Conservation (phyloP, 805 yeast genomes). For the Candida qinlingensis region DNA sequence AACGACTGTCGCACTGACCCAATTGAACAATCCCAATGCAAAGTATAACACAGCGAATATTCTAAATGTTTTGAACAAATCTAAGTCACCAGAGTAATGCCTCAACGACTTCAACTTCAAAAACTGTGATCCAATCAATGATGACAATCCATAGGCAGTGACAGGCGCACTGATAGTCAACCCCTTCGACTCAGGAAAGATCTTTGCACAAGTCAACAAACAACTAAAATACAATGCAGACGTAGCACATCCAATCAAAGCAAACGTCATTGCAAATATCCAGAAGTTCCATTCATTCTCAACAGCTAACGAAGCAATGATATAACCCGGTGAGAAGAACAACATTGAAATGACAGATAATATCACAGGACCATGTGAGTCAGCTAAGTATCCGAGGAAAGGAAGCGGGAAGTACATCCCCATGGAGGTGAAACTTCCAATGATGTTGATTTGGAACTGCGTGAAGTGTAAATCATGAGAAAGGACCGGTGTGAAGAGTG, state of each 20-base stretch:
- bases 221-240: constrained; percentile 68
- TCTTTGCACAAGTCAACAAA: constrained; percentile 74
- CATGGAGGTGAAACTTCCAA: constrained; percentile 66
- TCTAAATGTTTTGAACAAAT: constrained; percentile 47
- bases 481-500: constrained; percentile 72
- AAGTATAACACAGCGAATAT: constrained; percentile 50
- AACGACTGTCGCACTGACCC: constrained; percentile 60
- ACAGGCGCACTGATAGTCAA: constrained; percentile 86
- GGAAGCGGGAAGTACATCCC: constrained; percentile 89
- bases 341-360: constrained; percentile 56
- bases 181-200: constrained; percentile 73
- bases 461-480: constrained; percentile 52
- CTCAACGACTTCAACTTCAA: constrained; percentile 34
- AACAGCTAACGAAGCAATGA: constrained; percentile 38
- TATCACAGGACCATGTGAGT: constrained; percentile 76
- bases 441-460: constrained; percentile 63
- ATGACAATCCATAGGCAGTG: constrained; percentile 78
- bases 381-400: constrained; percentile 73
- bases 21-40: constrained; percentile 51
- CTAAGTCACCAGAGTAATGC: constrained; percentile 27
- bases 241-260: constrained; percentile 64
- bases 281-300: constrained; percentile 25
- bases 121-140: constrained; percentile 67
- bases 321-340: constrained; percentile 66
- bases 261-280: constrained; percentile 45